phyloP scores from a whole-genome alignment of 768 basidiomycete species.

The Pisolithus orientalis region DNA sequence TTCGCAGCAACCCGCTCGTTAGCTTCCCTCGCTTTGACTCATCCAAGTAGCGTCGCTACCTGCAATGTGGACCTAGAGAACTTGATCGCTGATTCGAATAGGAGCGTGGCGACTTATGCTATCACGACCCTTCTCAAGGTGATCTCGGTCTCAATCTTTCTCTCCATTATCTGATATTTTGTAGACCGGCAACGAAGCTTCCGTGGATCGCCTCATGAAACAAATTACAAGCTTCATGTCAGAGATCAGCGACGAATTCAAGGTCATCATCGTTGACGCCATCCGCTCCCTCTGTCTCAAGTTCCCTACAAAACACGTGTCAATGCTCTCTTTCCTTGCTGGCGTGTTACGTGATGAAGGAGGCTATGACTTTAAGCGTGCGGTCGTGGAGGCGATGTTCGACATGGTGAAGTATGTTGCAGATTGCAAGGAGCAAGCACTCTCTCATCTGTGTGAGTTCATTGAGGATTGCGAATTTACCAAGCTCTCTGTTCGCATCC shows the following conservation, averaged over 20 bases:
- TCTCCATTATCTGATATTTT: slow-evolving; percentile 5
- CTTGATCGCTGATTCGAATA: slow-evolving; percentile 91
- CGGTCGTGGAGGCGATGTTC: slow-evolving; percentile 98
- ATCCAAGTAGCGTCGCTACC: slow-evolving; percentile 79
- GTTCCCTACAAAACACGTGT: slow-evolving; percentile 93
- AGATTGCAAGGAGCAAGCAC: slow-evolving; percentile 94
- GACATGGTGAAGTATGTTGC: slow-evolving; percentile 99
- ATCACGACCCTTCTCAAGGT: slow-evolving; percentile 98
- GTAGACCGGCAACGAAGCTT: slow-evolving; percentile 97
- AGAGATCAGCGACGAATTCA: slow-evolving; percentile 99
- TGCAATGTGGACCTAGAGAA: slow-evolving; percentile 97
- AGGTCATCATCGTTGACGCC: slow-evolving; percentile 98
- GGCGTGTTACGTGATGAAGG: slow-evolving; percentile 97
- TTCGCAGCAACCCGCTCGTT: slow-evolving; percentile 97
- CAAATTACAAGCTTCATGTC: slow-evolving; percentile 99
- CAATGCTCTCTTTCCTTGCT: slow-evolving; percentile 96
- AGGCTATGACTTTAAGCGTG: slow-evolving; percentile 98
- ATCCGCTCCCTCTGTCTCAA: slow-evolving; percentile 98
- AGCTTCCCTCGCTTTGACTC: slow-evolving; percentile 78
- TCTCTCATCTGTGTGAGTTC: slow-evolving; percentile 98
- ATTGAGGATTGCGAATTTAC: slow-evolving; percentile 99
- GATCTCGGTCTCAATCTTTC: slow-evolving; percentile 1
- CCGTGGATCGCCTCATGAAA: slow-evolving; percentile 97
- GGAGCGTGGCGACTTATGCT: slow-evolving; percentile 96
- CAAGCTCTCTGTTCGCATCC: slow-evolving; percentile 94